Evolutionary conservation across 2,329 filamentous ascomycete species (phyloP).

Genomic region (Lachnum nothofagi): DNA sequence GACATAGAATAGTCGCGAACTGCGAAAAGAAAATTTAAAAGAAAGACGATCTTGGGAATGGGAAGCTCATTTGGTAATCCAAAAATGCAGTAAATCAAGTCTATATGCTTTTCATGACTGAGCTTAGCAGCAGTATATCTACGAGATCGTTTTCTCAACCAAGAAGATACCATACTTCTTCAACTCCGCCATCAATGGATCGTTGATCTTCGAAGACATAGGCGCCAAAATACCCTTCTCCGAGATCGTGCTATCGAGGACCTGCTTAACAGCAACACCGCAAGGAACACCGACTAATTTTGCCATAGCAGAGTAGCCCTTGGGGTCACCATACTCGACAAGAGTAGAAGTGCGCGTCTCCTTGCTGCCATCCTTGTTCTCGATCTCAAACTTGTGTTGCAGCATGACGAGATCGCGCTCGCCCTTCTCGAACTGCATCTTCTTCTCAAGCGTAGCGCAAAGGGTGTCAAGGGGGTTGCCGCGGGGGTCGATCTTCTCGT

Average conservation of each 20-base stretch:
- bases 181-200: slow-evolving; percentile 70
- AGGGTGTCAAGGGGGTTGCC: slow-evolving; percentile 86
- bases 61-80: no score
- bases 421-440: slow-evolving; percentile 79
- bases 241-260: slow-evolving; percentile 67
- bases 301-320: slow-evolving; percentile 79
- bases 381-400: slow-evolving; percentile 79
- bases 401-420: slow-evolving; percentile 82
- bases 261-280: slow-evolving; percentile 70
- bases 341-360: slow-evolving; percentile 79
- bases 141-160: slow-evolving; percentile 59
- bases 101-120: slow-evolving; percentile 1
- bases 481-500: slow-evolving; percentile 62
- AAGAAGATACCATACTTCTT: slow-evolving; percentile 71
- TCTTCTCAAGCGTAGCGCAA: slow-evolving; percentile 80
- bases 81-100: neutral
- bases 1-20: no score
- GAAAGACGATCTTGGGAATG: no score
- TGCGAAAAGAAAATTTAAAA: no score
- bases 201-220: slow-evolving; percentile 65
- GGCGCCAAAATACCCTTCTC: slow-evolving; percentile 73
- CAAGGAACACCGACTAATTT: slow-evolving; percentile 74
- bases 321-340: slow-evolving; percentile 71
- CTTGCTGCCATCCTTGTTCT: slow-evolving; percentile 71
- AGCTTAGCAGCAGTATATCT: slow-evolving; percentile 2